A percentile compares a stretch with the other conserved stretches of the same genome.
Conservation (phyloP, 1,139 yeast species). For the Scheffersomyces titani region DNA sequence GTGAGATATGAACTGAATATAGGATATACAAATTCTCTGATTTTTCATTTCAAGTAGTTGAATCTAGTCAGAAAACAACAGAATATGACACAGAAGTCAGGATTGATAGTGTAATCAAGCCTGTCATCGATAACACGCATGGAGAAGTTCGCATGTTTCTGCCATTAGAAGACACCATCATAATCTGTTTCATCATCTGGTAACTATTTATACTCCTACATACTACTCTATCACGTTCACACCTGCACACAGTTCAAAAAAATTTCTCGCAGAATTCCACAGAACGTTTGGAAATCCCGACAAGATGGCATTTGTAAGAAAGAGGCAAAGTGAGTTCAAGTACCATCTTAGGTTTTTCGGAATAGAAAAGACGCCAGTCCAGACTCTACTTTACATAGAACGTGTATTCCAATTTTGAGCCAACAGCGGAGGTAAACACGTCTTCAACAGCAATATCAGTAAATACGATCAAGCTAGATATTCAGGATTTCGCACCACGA, state of each 20-base stretch:
- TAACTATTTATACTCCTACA: background rate
- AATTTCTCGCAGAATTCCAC: slow-evolving; percentile 7
- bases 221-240: background rate
- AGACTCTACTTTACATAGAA: slow-evolving; percentile 2
- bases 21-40: too few species aligned
- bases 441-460: background rate
- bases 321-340: slow-evolving; percentile 4
- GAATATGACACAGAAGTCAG: too few species aligned
- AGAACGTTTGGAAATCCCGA: slow-evolving; percentile 3
- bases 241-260: slow-evolving; percentile 7
- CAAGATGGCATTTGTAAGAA: slow-evolving; percentile 1
- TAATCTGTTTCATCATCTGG: background rate
- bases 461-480: background rate
- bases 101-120: too few species aligned
- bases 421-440: background rate
- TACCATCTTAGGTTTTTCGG: background rate
- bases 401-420: background rate
- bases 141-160: too few species aligned
- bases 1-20: too few species aligned
- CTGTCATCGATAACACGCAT: too few species aligned
- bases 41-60: too few species aligned
- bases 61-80: too few species aligned
- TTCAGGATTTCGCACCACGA: background rate
- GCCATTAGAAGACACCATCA: too few species aligned
- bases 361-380: background rate